phyloP scores from a whole-genome alignment of 306 rosid species.

The Cajanus cajan region DNA sequence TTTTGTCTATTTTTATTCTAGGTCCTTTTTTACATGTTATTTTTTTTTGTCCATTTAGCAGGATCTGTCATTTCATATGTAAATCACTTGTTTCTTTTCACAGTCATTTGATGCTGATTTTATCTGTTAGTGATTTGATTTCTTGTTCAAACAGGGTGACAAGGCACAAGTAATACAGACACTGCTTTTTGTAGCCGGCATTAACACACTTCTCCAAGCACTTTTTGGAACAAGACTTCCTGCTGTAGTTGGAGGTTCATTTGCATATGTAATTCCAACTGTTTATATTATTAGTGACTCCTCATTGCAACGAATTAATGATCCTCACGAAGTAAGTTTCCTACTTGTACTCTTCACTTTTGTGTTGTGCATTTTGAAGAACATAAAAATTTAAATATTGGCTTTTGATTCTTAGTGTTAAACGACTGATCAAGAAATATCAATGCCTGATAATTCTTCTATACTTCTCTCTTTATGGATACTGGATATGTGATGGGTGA shows the following conservation, averaged over 20 bases:
- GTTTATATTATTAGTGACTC: constrained; percentile 67
- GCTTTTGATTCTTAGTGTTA: neutral
- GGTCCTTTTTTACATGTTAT: neutral
- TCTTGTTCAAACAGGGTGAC: constrained; percentile 55
- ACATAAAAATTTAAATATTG: neutral
- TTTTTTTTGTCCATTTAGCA: neutral
- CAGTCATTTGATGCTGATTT: neutral
- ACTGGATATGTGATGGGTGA: neutral
- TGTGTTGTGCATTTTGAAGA: neutral
- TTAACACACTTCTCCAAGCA: constrained; percentile 88
- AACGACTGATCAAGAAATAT: neutral
- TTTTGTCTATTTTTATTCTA: neutral
- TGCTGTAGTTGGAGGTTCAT: constrained; percentile 85
- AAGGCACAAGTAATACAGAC: constrained; percentile 84
- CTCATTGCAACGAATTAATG: constrained; percentile 54
- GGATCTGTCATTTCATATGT: neutral
- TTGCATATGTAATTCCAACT: constrained; percentile 66
- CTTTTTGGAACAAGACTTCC: constrained; percentile 89
- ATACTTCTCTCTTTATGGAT: neutral
- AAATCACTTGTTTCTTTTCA: neutral
- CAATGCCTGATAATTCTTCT: neutral
- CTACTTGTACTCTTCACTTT: neutral
- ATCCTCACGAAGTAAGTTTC: constrained; percentile 64
- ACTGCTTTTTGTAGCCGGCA: constrained; percentile 77
- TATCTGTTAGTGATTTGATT: constrained; percentile 18